phyloP scores from a whole-genome alignment of 345 rosid genomes.

The Combretum micranthum region DNA sequence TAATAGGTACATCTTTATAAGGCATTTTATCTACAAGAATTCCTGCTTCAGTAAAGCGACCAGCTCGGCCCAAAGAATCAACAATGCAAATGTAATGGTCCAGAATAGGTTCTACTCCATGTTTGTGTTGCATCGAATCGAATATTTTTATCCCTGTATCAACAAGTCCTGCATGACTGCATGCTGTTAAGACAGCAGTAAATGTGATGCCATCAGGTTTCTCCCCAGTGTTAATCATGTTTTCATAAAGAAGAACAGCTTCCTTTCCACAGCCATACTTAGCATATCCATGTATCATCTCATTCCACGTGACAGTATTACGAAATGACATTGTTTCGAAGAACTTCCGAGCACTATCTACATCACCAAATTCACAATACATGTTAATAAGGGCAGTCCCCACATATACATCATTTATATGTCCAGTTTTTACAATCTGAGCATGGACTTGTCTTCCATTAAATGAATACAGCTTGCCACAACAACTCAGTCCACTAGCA shows the following conservation, averaged over 20 bases:
- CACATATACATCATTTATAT: slow-evolving; percentile 46
- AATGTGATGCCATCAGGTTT: slow-evolving; percentile 57
- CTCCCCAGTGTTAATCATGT: slow-evolving; percentile 41
- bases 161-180: slow-evolving; percentile 79
- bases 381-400: slow-evolving; percentile 58
- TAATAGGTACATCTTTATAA: slow-evolving; percentile 42
- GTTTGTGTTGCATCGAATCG: slow-evolving; percentile 48
- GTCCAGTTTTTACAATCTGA: slow-evolving; percentile 48
- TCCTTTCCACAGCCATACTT: slow-evolving; percentile 58
- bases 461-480: slow-evolving; percentile 40
- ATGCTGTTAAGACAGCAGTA: slow-evolving; percentile 62
- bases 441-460: slow-evolving; percentile 64
- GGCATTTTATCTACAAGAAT: slow-evolving; percentile 49
- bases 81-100: slow-evolving; percentile 62
- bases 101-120: slow-evolving; percentile 46
- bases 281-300: slow-evolving; percentile 88
- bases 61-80: slow-evolving; percentile 67
- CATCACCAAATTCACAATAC: slow-evolving; percentile 69
- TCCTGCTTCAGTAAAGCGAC: slow-evolving; percentile 53
- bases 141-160: slow-evolving; percentile 55
- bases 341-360: slow-evolving; percentile 35
- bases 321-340: slow-evolving; percentile 48
- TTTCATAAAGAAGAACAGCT: slow-evolving; percentile 49
- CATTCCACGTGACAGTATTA: slow-evolving; percentile 70
- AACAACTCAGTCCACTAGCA: slow-evolving; percentile 48